phyloP scores from a whole-genome alignment of 2,329 filamentous ascomycete species.

The Claviceps sp. region DNA sequence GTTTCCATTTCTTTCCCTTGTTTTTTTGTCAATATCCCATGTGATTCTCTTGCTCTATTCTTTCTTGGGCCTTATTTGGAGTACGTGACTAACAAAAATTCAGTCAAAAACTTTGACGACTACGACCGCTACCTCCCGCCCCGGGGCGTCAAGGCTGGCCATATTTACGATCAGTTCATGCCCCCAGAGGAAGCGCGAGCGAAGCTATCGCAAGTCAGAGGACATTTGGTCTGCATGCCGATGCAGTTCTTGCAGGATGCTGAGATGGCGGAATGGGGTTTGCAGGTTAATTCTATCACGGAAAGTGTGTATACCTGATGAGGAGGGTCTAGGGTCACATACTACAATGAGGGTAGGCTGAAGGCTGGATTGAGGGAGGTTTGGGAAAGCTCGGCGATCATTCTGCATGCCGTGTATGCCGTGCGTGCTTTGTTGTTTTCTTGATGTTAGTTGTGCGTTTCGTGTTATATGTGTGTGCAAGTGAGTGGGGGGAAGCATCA shows the following conservation, averaged over 20 bases:
- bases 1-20: background rate
- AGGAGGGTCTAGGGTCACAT: background rate
- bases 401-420: no score
- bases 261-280: conserved; percentile 76
- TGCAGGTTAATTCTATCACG: conserved; percentile 76
- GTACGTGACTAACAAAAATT: background rate
- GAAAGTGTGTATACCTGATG: conserved; percentile 68
- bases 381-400: no score
- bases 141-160: conserved; percentile 63
- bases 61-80: no score
- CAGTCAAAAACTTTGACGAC: conserved; percentile 76
- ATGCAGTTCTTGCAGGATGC: conserved; percentile 72
- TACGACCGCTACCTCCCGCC: conserved; percentile 69
- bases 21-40: no score
- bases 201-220: conserved; percentile 68
- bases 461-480: no score
- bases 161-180: conserved; percentile 71
- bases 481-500: no score
- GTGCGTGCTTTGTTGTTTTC: no score
- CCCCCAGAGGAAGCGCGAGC: conserved; percentile 57
- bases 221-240: conserved; percentile 94
- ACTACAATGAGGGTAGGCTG: no score
- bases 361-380: no score
- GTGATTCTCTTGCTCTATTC: no score
- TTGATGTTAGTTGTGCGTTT: no score